Percentiles rank a stretch among this genome's conserved stretches.
Evolutionary conservation across 805 yeast species (phyloP).

Genomic region (Candida hispaniensis): DNA sequence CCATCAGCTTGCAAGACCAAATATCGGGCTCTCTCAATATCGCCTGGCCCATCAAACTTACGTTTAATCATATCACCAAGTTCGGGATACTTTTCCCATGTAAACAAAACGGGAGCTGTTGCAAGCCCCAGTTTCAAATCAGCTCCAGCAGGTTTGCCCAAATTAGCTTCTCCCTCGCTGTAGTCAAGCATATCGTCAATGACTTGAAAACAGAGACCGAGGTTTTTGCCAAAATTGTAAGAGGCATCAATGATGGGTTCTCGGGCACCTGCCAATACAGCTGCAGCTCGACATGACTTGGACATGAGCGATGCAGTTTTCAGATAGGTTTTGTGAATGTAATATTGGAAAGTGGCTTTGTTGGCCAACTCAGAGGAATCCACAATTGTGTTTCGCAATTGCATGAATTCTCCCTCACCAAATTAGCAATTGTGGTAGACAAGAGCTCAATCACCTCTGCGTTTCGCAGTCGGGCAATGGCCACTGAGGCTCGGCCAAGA

Average conservation of each 20-base stretch:
- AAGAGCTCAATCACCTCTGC: slow-evolving; percentile 95
- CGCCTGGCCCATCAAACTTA: slow-evolving; percentile 72
- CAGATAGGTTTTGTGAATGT: slow-evolving; percentile 86
- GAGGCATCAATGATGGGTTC: slow-evolving; percentile 69
- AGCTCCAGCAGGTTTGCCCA: slow-evolving; percentile 95
- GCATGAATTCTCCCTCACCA: slow-evolving; percentile 99
- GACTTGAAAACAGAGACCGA: slow-evolving; percentile 91
- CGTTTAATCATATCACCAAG: slow-evolving; percentile 76
- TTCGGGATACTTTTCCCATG: slow-evolving; percentile 83
- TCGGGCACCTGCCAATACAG: slow-evolving; percentile 79
- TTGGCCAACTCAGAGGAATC: slow-evolving; percentile 40
- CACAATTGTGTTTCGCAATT: slow-evolving; percentile 82
- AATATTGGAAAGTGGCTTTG: slow-evolving; percentile 76
- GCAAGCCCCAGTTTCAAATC: slow-evolving; percentile 90
- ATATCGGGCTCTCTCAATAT: slow-evolving; percentile 67
- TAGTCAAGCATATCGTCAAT: slow-evolving; percentile 95
- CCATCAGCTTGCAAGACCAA: slow-evolving; percentile 68
- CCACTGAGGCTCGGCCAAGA: slow-evolving; percentile 91
- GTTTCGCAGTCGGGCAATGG: slow-evolving; percentile 82
- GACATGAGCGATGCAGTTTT: slow-evolving; percentile 93
- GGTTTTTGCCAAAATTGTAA: slow-evolving; percentile 83
- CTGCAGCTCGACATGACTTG: slow-evolving; percentile 85
- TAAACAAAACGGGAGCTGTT: slow-evolving; percentile 90
- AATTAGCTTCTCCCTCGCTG: slow-evolving; percentile 69
- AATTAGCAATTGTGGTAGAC: slow-evolving; percentile 91